Base-by-base conservation (phyloP, 1,284 basidiomycete genomes). In the Quambalaria eucalypti region DNA sequence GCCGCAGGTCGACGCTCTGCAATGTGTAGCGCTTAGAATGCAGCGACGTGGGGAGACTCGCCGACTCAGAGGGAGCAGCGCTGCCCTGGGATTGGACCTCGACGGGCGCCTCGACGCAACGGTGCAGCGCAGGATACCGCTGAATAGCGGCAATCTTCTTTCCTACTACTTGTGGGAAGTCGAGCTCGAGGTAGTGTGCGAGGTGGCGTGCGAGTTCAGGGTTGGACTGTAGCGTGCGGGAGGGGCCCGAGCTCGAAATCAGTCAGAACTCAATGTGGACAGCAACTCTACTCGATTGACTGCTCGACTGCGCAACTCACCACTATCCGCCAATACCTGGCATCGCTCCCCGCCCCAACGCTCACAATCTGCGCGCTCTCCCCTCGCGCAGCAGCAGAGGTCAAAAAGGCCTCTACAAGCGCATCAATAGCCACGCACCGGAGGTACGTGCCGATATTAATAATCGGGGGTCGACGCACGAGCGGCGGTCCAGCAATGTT, bases 401-500 rank as follows among this genome's bases (percentile, higher is more conserved):
- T 64, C 16, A 95, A 66, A 82, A 90, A 96, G 44, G 80, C 76
- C 21, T 85, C 78, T 0, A 95, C 84, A 5, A 96, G 82, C 46
- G 77, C 75, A 71, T 98, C 95, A 46, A 97, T 83, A 1, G 84
- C 85, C 48, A 81, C 80, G 0, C 87, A 86, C 52, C 95, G 83
- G 54, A 95, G 83, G 64, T 87, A 88, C 1, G 93, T 98, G 7
- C 93, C 93, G 46, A 96, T 81, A 74, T 97, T 97, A 80, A 98
- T 97, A 63, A 97, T 78, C 0, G 92, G 92, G 36, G 82, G 83
- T 73, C 25, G 78, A 7, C 25, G 19, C 42, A 26, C 14, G 4
- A 26, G 12, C 25, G 42, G 42, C 42, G 42, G 42, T 12, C 16
- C 16, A 25, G 16, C 36, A 10, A 39, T 14, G 36, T 39, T n/a